Conservation (phyloP, 306 rosid genomes). For the Crataegus laevigata region DNA sequence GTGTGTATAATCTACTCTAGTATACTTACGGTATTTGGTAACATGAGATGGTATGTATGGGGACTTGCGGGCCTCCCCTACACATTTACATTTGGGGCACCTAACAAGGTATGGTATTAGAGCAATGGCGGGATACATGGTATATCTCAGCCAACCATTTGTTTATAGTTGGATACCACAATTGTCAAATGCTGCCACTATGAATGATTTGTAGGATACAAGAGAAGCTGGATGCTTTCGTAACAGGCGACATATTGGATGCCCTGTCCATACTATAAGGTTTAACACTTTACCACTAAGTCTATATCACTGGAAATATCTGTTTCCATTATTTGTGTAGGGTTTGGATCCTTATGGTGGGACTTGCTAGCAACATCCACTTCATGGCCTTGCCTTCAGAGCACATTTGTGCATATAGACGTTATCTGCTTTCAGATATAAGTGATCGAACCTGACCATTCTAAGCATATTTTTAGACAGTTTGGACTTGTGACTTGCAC, state of each 20-base stretch:
- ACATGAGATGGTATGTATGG: not conserved
- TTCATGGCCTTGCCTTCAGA: not conserved
- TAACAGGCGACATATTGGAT: not conserved
- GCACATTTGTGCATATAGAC: not conserved
- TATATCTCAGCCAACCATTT: not conserved
- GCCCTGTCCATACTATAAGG: not conserved
- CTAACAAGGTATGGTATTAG: not conserved
- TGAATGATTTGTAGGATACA: not conserved
- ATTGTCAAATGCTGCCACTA: not conserved
- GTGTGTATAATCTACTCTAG: not conserved
- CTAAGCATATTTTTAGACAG: not conserved
- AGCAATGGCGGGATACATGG: not conserved
- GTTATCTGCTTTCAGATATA: not conserved
- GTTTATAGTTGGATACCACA: not conserved
- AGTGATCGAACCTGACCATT: not conserved
- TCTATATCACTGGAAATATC: not conserved
- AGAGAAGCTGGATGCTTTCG: not conserved
- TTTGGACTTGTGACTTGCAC: not conserved
- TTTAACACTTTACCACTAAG: not conserved
- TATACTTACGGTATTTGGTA: not conserved
- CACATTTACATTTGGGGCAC: not conserved
- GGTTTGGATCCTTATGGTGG: not conserved
- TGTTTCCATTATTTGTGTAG: not conserved
- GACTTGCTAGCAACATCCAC: not conserved
- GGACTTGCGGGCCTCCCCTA: not conserved